Percentiles rank a stretch among this genome's conserved stretches.
Evolutionary conservation across 306 rosid species (phyloP).

Genomic region (Hippophae rhamnoides): DNA sequence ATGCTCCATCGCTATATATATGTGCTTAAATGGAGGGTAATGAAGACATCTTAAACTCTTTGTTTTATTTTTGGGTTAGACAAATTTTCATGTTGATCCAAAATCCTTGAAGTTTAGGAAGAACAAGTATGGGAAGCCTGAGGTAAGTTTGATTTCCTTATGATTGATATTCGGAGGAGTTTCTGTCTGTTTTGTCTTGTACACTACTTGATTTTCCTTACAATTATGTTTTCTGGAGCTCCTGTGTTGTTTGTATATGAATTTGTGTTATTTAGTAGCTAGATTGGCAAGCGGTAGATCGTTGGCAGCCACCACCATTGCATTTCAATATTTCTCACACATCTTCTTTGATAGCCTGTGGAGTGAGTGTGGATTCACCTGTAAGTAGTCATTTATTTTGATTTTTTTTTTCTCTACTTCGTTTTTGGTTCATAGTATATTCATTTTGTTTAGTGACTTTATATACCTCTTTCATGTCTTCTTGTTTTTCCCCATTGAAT

Average conservation of each 20-base stretch:
- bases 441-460: neutral
- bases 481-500: constrained; percentile 5
- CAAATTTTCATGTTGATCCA: constrained; percentile 45
- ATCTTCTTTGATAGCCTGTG: constrained; percentile 81
- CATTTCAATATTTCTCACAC: constrained; percentile 91
- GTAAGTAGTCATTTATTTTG: constrained; percentile 30
- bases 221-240: neutral
- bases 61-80: constrained; percentile 58
- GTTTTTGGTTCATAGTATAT: constrained; percentile 4
- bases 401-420: too few relatives aligned
- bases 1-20: neutral
- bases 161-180: constrained; percentile 3
- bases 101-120: constrained; percentile 56
- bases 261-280: constrained; percentile 36
- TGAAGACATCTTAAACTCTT: constrained; percentile 29
- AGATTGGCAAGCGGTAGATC: constrained; percentile 45
- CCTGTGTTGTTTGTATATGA: neutral
- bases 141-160: constrained; percentile 42
- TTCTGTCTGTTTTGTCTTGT: constrained; percentile 4
- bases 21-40: constrained; percentile 4
- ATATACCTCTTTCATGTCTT: constrained; percentile 3
- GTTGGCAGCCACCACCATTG: constrained; percentile 55
- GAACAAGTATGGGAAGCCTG: constrained; percentile 76
- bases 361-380: constrained; percentile 55
- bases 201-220: constrained; percentile 9